phyloP scores from a whole-genome alignment of 129 eudicot species.

The Mikania micrantha region DNA sequence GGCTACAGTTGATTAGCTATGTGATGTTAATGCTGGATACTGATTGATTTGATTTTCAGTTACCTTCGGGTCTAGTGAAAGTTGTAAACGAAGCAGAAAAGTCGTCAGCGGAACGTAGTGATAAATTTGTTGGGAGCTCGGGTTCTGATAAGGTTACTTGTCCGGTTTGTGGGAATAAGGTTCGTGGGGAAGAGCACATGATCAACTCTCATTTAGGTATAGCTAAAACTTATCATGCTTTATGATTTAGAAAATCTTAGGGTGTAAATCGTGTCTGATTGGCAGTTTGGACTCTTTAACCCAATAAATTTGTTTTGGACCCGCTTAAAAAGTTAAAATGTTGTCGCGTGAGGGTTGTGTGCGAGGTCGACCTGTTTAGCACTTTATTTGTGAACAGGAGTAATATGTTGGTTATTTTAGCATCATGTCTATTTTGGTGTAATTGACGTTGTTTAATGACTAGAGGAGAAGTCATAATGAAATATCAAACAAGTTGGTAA shows the following conservation, averaged over 20 bases:
- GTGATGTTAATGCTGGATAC: not conserved
- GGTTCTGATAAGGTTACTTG: conserved; percentile 49
- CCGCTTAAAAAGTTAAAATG: too few species aligned
- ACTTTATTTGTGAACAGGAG: too few species aligned
- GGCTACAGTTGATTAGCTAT: not conserved
- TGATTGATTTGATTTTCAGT: conserved; percentile 21
- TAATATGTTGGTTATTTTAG: too few species aligned
- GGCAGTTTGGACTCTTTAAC: too few species aligned
- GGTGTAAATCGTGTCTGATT: too few species aligned
- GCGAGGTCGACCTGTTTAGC: too few species aligned
- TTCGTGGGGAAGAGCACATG: conserved; percentile 47
- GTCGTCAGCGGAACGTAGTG: not conserved
- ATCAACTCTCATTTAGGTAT: conserved; percentile 86
- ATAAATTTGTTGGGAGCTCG: not conserved
- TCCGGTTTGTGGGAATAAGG: conserved; percentile 61
- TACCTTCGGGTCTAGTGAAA: conserved; percentile 19
- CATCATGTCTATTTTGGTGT: too few species aligned
- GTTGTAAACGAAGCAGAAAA: conserved; percentile 29
- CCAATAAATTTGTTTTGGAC: too few species aligned
- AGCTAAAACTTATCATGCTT: not conserved
- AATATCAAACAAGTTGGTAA: too few species aligned
- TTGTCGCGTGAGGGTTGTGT: too few species aligned
- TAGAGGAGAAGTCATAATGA: too few species aligned
- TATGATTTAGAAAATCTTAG: not conserved
- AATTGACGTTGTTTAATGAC: too few species aligned